A percentile compares a stretch with the other conserved stretches of the same genome.
phyloP scores from a whole-genome alignment of 2,329 filamentous ascomycete genomes.

The Lasiodiplodia gonubiensis region DNA sequence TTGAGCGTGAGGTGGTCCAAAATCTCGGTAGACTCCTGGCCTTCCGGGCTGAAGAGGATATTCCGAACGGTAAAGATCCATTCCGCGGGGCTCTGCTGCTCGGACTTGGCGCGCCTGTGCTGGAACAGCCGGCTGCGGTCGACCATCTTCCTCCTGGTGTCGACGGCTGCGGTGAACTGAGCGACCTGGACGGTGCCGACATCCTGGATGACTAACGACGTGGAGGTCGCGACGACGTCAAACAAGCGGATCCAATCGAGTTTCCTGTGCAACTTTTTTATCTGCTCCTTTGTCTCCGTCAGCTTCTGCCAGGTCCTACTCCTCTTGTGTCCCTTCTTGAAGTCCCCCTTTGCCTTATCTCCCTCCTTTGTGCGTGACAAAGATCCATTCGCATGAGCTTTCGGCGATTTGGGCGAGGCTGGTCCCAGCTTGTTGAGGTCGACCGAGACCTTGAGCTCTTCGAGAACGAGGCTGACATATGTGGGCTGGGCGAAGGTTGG shows the following conservation, averaged over 20 bases:
- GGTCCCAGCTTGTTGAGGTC: constrained; percentile 70
- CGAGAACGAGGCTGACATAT: constrained; percentile 89
- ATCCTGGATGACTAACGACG: constrained; percentile 75
- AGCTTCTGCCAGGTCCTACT: constrained; percentile 82
- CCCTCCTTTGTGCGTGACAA: constrained; percentile 30
- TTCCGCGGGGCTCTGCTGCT: constrained; percentile 77
- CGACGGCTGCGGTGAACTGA: constrained; percentile 82
- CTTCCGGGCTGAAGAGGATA: constrained; percentile 85
- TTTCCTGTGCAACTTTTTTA: constrained; percentile 84
- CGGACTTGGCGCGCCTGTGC: constrained; percentile 59
- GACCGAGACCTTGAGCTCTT: constrained; percentile 82
- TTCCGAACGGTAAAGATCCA: constrained; percentile 90
- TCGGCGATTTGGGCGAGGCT: constrained; percentile 34
- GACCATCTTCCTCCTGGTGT: constrained; percentile 89
- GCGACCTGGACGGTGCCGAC: constrained; percentile 87
- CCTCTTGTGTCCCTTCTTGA: constrained; percentile 44
- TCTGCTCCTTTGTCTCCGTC: constrained; percentile 77
- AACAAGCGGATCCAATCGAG: constrained; percentile 89
- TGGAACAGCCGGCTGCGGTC: constrained; percentile 89
- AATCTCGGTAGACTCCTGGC: constrained; percentile 82
- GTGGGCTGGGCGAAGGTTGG: constrained; percentile 97
- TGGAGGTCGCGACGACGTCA: constrained; percentile 84
- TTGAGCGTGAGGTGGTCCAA: constrained; percentile 88
- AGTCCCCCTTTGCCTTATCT: constrained; percentile 34
- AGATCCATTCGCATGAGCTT: constrained; percentile 15